These are phyloP conservation scores for Endoconidiophora polonica DNA, from an alignment of 2,329 filamentous ascomycete genomes.

Conservation along the genomic window DNA sequence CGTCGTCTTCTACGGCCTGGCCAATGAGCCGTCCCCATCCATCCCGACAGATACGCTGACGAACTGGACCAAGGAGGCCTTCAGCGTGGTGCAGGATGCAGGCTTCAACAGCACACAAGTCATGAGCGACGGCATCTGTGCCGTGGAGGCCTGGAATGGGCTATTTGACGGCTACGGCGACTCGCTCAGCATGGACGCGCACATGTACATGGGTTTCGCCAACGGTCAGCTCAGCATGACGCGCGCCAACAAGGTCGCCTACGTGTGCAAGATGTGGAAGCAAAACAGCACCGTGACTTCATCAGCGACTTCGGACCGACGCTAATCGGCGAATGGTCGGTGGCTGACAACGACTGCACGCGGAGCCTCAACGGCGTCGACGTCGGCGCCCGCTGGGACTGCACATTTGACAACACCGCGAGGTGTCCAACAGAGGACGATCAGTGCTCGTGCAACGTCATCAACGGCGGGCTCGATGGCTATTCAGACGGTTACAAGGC, in stretches of 20 bases:
- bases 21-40: slow-evolving; percentile 49
- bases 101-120: slow-evolving; percentile 43
- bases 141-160: slow-evolving; percentile 54
- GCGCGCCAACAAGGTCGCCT: slow-evolving; percentile 49
- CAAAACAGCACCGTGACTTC: slow-evolving; percentile 35
- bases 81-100: slow-evolving; percentile 39
- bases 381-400: slow-evolving; percentile 54
- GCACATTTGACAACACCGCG: slow-evolving; percentile 40
- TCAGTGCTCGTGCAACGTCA: slow-evolving; percentile 41
- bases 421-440: slow-evolving; percentile 38
- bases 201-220: slow-evolving; percentile 71
- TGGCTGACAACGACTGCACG: slow-evolving; percentile 53
- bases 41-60: slow-evolving; percentile 37
- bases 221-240: slow-evolving; percentile 45
- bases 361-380: slow-evolving; percentile 51
- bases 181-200: slow-evolving; percentile 54
- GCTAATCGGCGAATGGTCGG: slow-evolving; percentile 61
- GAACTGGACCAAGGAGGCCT: slow-evolving; percentile 39
- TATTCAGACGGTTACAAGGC: slow-evolving; percentile 38
- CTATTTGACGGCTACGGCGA: slow-evolving; percentile 40
- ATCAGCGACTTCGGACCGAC: slow-evolving; percentile 44
- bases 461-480: slow-evolving; percentile 27
- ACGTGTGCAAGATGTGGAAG: slow-evolving; percentile 53
- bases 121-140: slow-evolving; percentile 60
- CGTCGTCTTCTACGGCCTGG: slow-evolving; percentile 49